Evolutionary conservation across 768 basidiomycete genomes (phyloP), one percentile per base, ranked within the genome.

Genomic region (Leccinum obscurum): DNA sequence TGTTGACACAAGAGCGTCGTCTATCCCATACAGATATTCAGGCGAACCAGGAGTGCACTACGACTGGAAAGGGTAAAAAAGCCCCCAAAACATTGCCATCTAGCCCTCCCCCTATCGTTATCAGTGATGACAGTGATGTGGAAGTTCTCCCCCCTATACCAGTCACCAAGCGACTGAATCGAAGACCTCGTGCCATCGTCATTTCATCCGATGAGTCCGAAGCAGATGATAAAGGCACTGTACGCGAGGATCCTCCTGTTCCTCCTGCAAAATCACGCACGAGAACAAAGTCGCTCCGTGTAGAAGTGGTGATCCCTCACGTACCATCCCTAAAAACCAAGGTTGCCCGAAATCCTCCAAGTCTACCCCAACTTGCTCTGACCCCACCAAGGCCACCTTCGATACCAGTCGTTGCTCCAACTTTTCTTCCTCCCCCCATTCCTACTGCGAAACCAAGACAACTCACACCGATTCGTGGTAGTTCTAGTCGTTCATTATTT

Each of bases 381-480:
- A 53, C 58, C 39, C 60, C 63, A 17, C 59, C 59, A 17, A 56
- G 52, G 52, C 48, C 55, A 52, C 32, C 58, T 20, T 26, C 44
- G 13, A 26, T 57, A 28, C 61, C 32, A 55, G 37, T 20, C 2
- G 26, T n/a, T 48, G 6, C 58, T n/a, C 59, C 59, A 15, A 30
- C 61, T n/a, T 26, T 52, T 44, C 54, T 64, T 30, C 54, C 51
- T 4, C 62, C 58, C 17, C 56, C 59, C 15, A 39, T 63, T n/a
- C 64, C 59, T 48, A 74, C 72, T 22, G 26, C 61, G 37, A 86
- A 81, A 63, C 68, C 78, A n/a, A 84, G 88, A 26, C 85, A 80
- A 62, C 80, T 90, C 32, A 92, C 90, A 4, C 90, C 90, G 9
- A 88, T 90, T 56, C 81, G 83, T 17, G 76, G 78, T 37, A 70